A percentile compares a stretch with the other conserved stretches of the same genome.
Evolutionary conservation across 257 asterid genomes (phyloP).

Genomic region (Plantago ovata): DNA sequence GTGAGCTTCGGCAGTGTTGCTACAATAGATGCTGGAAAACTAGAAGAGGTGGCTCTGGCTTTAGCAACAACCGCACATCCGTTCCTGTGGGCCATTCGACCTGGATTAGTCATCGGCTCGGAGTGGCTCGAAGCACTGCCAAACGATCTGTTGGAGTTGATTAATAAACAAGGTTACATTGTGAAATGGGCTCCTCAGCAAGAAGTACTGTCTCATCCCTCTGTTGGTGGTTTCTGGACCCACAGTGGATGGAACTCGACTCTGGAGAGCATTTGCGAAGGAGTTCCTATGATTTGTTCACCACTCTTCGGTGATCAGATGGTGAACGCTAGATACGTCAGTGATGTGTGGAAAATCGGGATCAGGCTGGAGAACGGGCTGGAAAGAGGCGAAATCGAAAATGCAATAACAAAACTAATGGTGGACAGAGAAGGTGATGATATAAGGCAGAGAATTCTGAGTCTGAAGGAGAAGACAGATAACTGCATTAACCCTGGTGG

Average conservation of each 20-base stretch:
- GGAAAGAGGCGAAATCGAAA: constrained; percentile 26
- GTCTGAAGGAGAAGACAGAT: constrained; percentile 22
- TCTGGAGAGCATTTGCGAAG: constrained; percentile 1
- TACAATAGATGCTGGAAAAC: constrained; percentile 18
- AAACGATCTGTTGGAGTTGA: constrained; percentile 1
- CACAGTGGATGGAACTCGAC: constrained; percentile 7
- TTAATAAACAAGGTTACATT: not conserved
- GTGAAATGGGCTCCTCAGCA: not conserved
- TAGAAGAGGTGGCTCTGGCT: constrained; percentile 6
- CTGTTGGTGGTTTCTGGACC: not conserved
- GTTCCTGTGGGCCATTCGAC: not conserved
- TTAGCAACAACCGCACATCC: not conserved
- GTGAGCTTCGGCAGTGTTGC: constrained; percentile 49
- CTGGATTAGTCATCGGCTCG: not conserved
- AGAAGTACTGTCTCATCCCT: not conserved
- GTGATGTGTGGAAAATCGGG: constrained; percentile 37
- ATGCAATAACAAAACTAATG: constrained; percentile 21
- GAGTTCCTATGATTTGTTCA: constrained; percentile 13
- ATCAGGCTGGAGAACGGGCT: constrained; percentile 25
- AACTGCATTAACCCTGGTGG: constrained; percentile 22
- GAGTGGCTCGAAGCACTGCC: not conserved
- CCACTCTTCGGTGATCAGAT: not conserved
- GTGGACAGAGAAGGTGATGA: constrained; percentile 28
- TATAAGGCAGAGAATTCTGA: constrained; percentile 22
- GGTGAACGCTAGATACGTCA: constrained; percentile 37